Base-by-base conservation (phyloP, 2,329 filamentous ascomycete species). In the Aspergillus thermomutatus region DNA sequence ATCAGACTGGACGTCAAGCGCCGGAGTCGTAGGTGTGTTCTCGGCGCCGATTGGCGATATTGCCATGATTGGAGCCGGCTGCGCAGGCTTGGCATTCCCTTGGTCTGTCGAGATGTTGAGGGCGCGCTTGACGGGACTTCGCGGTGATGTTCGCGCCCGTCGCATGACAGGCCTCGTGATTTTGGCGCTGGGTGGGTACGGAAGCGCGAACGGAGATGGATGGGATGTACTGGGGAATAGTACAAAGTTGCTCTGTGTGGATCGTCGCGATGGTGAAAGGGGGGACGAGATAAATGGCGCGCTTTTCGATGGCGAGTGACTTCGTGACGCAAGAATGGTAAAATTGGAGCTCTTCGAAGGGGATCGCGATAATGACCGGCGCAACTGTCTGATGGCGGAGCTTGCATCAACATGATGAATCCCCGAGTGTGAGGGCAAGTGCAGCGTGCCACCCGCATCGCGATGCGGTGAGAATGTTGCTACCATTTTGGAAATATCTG, bases 341-440 rank as follows among this genome's bases (percentile, higher is more conserved):
- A 94, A 93, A 66, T 83, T 82, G 56, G 82, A 82, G 46, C 79
- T 80, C 73, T 94, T 96, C 31, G 93, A 96, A 10, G 93, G 93
- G n/a, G 93, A 97, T 66, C 92, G 85, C 56, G 92, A 97, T 61
- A 97, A 82, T 26, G 93, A 96, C 65, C 91, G 89, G 63, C 92
- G 85, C 57, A 97, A 81, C 67, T 91, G 90, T 69, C 91, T 85
- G 61, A 96, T 89, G 57, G 90, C 88, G 51, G 90, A 87, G 60
- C 89, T 88, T 62, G 91, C 86, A 78, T 96, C 90, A 67, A 93
- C 88, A 75, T 90, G 88, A 72, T 91, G 90, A 60, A 86, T 85
- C 68, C 90, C 87, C 49, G 90, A 93, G 57, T 93, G 92, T 60
- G 92, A 96, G 62, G 91, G 87, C 66, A 96, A 82, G 69, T 94